Conservation (phyloP, 345 rosid species). For the Euphorbia pulcherrima region DNA sequence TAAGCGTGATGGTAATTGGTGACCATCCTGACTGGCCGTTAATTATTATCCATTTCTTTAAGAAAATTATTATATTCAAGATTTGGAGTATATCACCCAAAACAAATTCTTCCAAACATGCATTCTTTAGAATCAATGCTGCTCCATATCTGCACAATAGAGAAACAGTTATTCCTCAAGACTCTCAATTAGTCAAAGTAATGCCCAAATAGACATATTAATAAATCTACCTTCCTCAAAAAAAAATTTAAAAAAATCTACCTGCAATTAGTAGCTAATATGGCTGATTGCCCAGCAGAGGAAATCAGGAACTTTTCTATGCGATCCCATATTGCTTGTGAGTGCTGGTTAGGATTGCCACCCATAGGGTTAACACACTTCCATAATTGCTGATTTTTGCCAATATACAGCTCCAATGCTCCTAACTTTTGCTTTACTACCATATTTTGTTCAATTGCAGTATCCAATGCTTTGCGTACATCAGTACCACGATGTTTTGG, state of each 20-base stretch:
- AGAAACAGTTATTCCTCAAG: neutral
- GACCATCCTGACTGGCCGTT: constrained; percentile 22
- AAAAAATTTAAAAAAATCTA: too few relatives aligned
- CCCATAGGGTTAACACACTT: constrained; percentile 71
- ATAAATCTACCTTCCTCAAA: too few relatives aligned
- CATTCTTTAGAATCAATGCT: constrained; percentile 22
- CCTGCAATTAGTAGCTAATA: constrained; percentile 67
- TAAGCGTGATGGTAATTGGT: constrained; percentile 16
- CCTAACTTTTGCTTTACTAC: constrained; percentile 54
- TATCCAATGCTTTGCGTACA: constrained; percentile 59
- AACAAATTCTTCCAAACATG: constrained; percentile 23
- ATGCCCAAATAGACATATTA: neutral
- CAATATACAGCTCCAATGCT: constrained; percentile 54
- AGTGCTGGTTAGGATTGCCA: constrained; percentile 53
- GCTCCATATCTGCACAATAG: constrained; percentile 24
- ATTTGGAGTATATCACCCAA: constrained; percentile 25
- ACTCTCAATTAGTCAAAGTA: neutral
- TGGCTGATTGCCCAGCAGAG: constrained; percentile 46
- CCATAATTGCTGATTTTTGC: constrained; percentile 66
- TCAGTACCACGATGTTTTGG: constrained; percentile 52
- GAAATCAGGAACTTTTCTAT: constrained; percentile 59
- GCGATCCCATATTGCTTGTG: constrained; percentile 60
- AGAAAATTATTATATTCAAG: constrained; percentile 17
- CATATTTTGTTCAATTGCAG: constrained; percentile 68
- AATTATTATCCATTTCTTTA: constrained; percentile 27